Base-by-base conservation (phyloP, 2,329 filamentous ascomycete species). In the Westerdykella sp. region DNA sequence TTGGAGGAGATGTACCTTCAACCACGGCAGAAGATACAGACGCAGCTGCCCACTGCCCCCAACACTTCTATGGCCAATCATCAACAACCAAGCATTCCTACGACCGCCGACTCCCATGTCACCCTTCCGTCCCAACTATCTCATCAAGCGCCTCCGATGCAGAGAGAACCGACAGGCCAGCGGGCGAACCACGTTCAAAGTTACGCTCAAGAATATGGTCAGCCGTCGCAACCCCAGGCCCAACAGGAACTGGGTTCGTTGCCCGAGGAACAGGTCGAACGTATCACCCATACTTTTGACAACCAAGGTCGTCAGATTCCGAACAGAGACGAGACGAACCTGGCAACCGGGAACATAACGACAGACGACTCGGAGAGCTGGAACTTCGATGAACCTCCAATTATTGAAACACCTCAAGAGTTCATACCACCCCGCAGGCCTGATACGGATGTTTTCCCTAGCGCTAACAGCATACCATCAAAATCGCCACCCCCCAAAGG, bases 391-490 rank as follows among this genome's bases (percentile, higher is more conserved):
- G 89, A 96, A 45, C 76, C 81, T 7, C 25, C 25, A 28, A 73
- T 81, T 41, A 69, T 78, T 0, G 84, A 86, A 34, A 69, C 78
- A 11, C 58, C 72, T 1, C 71, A 74, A 40, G 75, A 76, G 42
- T 63, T 74, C 10, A 68, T 73, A 58, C 51, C 83, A 66, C 69
- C 81, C 10, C 72, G 78, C 47, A 70, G 90, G 48, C 89, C 88
- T 1, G 91, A 96, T 60, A 93, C 84, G 0, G 91, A 96, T 65
- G 77, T 80, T 4, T 97, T 97, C 50, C 90, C 91, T 1, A 83
- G 80, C 37, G 85, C 89, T 35, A 88, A 80, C 47, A 78, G 88
- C 44, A 84, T 84, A 48, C 73, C 84, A 7, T 79, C 87, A 28
- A 94, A 93, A 62, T 95, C 89, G 1, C 88, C 89, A 2, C 82